phyloP scores from a whole-genome alignment of 495 filamentous ascomycete genomes.

The Choiromyces venosus region DNA sequence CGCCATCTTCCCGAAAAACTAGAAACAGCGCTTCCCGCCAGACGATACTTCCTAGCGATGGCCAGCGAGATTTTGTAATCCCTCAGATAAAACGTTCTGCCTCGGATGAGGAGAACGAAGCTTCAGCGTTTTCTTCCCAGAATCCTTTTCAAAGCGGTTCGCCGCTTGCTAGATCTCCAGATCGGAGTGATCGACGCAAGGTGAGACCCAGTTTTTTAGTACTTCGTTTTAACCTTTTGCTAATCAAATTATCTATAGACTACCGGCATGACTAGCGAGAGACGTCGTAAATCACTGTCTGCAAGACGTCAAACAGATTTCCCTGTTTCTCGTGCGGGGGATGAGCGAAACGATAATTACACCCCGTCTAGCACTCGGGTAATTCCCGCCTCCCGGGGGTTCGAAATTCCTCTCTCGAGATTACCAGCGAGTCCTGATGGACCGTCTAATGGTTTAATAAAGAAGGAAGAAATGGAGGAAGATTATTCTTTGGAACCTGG shows the following conservation, averaged over 20 bases:
- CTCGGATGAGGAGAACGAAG: conserved; percentile 43
- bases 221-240: neutral
- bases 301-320: conserved; percentile 34
- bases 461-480: conserved; percentile 41
- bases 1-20: conserved; percentile 50
- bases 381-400: conserved; percentile 45
- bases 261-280: conserved; percentile 20
- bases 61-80: conserved; percentile 13
- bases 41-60: conserved; percentile 20
- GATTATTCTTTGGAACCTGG: conserved; percentile 55
- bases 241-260: conserved; percentile 21
- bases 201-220: conserved; percentile 8
- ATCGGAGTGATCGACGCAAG: conserved; percentile 33
- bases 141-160: conserved; percentile 91
- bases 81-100: conserved; percentile 40
- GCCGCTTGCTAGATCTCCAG: conserved; percentile 33
- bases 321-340: conserved; percentile 11
- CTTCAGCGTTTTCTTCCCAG: conserved; percentile 64
- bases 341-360: conserved; percentile 18
- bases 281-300: conserved; percentile 32
- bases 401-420: conserved; percentile 49
- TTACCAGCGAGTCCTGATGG: conserved; percentile 43
- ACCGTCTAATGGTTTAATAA: conserved; percentile 36
- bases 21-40: conserved; percentile 47
- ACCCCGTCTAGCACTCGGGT: conserved; percentile 18